Evolutionary conservation across 352 stramenopile genomes (phyloP).

Genomic region (Pythium scleroteichum): DNA sequence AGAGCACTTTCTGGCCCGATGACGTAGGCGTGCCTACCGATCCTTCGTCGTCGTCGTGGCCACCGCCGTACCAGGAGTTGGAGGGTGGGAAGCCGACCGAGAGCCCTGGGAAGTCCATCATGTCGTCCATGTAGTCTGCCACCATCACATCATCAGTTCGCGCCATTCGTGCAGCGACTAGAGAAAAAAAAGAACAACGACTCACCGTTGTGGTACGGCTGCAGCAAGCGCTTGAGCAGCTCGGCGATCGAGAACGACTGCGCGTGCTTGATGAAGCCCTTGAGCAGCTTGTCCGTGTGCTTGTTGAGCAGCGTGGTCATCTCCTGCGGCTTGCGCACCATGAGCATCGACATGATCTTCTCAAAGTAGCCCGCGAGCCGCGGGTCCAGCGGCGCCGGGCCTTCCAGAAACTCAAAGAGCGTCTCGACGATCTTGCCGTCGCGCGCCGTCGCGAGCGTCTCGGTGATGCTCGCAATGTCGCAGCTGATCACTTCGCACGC

Average conservation of each 20-base stretch:
- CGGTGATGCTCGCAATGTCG: constrained; percentile 93
- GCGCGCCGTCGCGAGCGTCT: constrained; percentile 76
- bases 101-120: constrained; percentile 84
- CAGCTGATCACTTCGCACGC: constrained; percentile 97
- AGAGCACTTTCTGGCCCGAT: constrained; percentile 63
- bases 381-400: constrained; percentile 85
- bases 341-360: constrained; percentile 91
- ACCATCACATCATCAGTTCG: not conserved
- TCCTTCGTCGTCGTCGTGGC: constrained; percentile 71
- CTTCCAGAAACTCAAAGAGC: constrained; percentile 92
- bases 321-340: constrained; percentile 85
- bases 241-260: constrained; percentile 82
- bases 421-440: constrained; percentile 84
- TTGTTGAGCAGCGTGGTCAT: constrained; percentile 87
- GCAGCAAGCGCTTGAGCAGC: constrained; percentile 80
- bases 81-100: constrained; percentile 70
- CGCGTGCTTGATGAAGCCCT: constrained; percentile 63
- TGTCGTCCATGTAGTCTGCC: constrained; percentile 82
- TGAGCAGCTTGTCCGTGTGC: constrained; percentile 68
- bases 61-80: constrained; percentile 69
- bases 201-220: constrained; percentile 74
- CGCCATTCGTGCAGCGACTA: not conserved
- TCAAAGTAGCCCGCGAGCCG: constrained; percentile 97
- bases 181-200: not conserved
- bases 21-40: constrained; percentile 63